Base-by-base conservation (phyloP, 2,329 filamentous ascomycete genomes). In the Penicillium vulpinum region DNA sequence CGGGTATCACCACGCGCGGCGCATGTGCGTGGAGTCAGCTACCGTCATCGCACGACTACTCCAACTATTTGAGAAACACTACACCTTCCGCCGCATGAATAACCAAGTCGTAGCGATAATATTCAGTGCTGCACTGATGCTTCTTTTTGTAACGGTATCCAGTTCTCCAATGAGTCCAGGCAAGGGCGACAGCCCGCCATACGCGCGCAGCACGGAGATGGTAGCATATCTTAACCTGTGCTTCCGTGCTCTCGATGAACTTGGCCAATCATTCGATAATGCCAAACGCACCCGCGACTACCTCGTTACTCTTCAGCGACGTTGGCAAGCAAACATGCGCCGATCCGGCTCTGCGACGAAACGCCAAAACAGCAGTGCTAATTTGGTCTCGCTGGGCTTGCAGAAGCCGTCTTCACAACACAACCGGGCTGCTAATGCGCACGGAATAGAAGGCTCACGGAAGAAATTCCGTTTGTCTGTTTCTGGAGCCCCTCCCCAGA, bases 91-190 rank as follows among this genome's bases (percentile, higher is more conserved):
- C 22, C 67, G 72, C n/a, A 75, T 77, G 64, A 78, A 78, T 63
- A 74, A 77, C 55, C 71, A 78, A 48, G 74, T 75, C 0, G 75
- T 78, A 10, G 71, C 73, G n/a, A 76, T 79, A 18, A 76, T 77
- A 15, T 78, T 77, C 62, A 77, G 74, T 15, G 76, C 77, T 1
- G 76, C 76, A 1, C 64, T 79, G 5, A 75, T 75, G 65, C 64
- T 75, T 7, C 70, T 75, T 5, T 75, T 74, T 35, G 70, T 73
- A 35, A 75, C 71, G 1, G 70, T 74, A 18, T 74, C 73, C 5
- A 69, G 66, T 44, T 70, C 71, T 10, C 62, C 68, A 1, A 55
- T 66, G 16, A 60, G 59, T 29, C 62, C 68, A 4, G 56, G 49
- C 24, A 65, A 64, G 10, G 65, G 65, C 10, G 61, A 66, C 9